A percentile compares a stretch with the other conserved stretches of the same genome.
Conservation (phyloP, 352 stramenopile genomes). For the Globisporangium barbulae region DNA sequence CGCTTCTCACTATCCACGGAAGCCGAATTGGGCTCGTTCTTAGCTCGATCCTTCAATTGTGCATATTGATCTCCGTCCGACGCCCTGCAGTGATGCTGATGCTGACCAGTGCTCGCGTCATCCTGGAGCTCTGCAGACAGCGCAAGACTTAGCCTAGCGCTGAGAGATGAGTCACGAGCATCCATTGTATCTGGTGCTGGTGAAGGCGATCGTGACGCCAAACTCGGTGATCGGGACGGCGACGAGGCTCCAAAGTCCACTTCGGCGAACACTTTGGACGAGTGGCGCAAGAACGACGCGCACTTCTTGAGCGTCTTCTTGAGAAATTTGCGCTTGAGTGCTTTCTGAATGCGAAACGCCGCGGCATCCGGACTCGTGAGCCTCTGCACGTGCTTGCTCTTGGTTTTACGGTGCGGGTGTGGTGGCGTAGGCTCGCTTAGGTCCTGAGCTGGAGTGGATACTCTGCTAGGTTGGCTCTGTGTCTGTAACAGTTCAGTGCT, state of each 20-base stretch:
- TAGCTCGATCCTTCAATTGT: no score
- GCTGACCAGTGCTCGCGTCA: neutral
- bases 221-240: neutral
- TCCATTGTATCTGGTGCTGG: neutral
- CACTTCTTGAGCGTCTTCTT: conserved; percentile 18
- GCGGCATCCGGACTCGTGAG: neutral
- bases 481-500: neutral
- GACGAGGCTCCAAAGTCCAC: neutral
- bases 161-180: neutral
- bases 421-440: neutral
- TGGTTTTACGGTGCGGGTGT: neutral
- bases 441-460: neutral
- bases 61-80: neutral
- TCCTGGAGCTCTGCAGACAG: no score
- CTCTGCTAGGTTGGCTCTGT: neutral
- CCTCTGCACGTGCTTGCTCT: neutral
- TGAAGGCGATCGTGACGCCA: neutral
- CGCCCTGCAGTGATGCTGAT: neutral
- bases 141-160: neutral
- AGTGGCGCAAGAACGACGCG: conserved; percentile 15
- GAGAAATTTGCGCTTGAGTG: conserved; percentile 16
- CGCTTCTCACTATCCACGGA: neutral
- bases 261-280: conserved; percentile 16
- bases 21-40: no score
- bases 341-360: conserved; percentile 14